Conservation (phyloP, 176 grass and related monocot species). For the Rhynchospora pubera region DNA sequence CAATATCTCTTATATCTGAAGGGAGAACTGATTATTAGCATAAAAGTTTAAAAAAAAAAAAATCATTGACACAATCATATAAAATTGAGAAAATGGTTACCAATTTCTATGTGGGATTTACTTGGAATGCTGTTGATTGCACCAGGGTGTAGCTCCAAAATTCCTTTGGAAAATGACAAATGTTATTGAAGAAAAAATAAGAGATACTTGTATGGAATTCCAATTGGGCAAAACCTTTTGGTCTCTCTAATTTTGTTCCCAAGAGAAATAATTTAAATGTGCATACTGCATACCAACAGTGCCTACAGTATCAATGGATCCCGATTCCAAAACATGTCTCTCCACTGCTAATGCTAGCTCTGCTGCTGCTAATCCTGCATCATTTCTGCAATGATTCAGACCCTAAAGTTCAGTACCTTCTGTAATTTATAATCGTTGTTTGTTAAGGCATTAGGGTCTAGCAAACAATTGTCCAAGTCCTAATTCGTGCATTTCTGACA, state of each 20-base stretch:
- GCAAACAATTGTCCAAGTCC: not conserved
- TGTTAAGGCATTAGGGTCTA: not conserved
- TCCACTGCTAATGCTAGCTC: slow-evolving; percentile 80
- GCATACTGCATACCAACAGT: slow-evolving; percentile 75
- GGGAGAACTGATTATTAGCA: slow-evolving; percentile 18
- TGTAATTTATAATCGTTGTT: not conserved
- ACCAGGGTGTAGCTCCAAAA: slow-evolving; percentile 91
- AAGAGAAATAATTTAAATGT: not conserved
- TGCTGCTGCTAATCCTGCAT: slow-evolving; percentile 84
- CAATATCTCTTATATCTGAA: slow-evolving; percentile 74
- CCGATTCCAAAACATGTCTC: slow-evolving; percentile 85
- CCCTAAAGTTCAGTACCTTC: not conserved
- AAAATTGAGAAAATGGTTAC: slow-evolving; percentile 30
- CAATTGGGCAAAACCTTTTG: not conserved
- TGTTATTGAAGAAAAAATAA: slow-evolving; percentile 20
- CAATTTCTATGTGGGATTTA: slow-evolving; percentile 96
- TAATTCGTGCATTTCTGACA: not conserved
- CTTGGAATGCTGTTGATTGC: slow-evolving; percentile 98
- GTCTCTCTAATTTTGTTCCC: not conserved
- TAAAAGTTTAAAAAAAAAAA: not conserved
- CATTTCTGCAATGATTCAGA: slow-evolving; percentile 48
- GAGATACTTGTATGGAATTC: not conserved
- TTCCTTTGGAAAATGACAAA: slow-evolving; percentile 41
- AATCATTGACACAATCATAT: not conserved
- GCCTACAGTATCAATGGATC: slow-evolving; percentile 88